Evolutionary conservation across 495 filamentous ascomycete genomes (phyloP).

Genomic region (Aspergillus saccharolyticus): DNA sequence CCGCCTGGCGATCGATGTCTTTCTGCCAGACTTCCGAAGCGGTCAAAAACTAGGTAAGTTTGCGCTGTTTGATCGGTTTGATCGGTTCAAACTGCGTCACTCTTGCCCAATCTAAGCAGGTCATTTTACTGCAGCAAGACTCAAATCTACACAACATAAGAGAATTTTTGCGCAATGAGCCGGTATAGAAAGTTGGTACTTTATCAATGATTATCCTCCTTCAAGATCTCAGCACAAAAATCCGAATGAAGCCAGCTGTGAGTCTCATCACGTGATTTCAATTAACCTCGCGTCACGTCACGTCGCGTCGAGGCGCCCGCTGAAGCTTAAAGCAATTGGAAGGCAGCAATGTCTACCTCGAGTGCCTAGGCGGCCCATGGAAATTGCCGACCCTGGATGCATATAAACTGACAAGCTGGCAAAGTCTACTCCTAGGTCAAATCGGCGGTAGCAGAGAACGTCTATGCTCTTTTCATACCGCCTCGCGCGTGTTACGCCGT

Average conservation of each 20-base stretch:
- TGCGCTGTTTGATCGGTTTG: slow-evolving; percentile 1
- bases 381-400: not conserved
- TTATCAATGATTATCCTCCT: no score
- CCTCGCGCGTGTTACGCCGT: slow-evolving; percentile 21
- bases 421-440: not conserved
- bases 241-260: not conserved
- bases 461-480: slow-evolving; percentile 30
- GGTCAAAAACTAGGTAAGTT: slow-evolving; percentile 12
- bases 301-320: slow-evolving; percentile 23
- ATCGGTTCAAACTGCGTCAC: not conserved
- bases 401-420: not conserved
- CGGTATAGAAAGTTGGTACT: no score
- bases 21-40: slow-evolving; percentile 21
- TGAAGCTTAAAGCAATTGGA: not conserved
- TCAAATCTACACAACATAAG: not conserved
- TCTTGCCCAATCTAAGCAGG: not conserved
- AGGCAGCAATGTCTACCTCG: slow-evolving; percentile 15
- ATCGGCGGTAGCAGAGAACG: slow-evolving; percentile 8
- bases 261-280: slow-evolving; percentile 27
- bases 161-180: no score
- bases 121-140: not conserved
- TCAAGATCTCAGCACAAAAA: not conserved
- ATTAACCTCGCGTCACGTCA: slow-evolving; percentile 34
- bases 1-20: slow-evolving; percentile 19
- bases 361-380: not conserved